These are phyloP conservation scores for Populus hybrid DNA, from an alignment of 441 rosid genomes.

Conservation along the genomic window DNA sequence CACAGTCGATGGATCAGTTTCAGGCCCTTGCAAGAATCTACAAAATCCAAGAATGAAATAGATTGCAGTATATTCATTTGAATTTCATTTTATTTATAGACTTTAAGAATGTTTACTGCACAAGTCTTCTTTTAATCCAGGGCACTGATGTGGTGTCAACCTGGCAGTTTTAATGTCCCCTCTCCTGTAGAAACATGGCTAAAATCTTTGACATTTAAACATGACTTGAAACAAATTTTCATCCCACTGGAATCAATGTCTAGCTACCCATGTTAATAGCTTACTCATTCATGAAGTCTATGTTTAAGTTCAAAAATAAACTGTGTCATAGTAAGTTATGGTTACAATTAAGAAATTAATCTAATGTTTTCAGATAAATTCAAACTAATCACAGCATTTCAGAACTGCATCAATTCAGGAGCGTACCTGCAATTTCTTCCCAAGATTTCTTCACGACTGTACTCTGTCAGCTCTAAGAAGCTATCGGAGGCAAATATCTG, in stretches of 20 bases:
- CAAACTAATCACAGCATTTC: neutral
- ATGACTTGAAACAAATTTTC: too few relatives aligned
- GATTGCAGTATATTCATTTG: neutral
- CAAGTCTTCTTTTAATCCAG: neutral
- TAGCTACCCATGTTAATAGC: too few relatives aligned
- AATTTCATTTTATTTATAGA: neutral
- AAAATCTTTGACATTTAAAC: too few relatives aligned
- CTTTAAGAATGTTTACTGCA: neutral
- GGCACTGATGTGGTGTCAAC: neutral
- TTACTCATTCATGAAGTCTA: too few relatives aligned
- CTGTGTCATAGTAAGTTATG: neutral
- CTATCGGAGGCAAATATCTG: conserved; percentile 99
- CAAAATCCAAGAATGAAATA: conserved; percentile 7
- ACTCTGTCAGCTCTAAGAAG: conserved; percentile 96
- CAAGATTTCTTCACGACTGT: conserved; percentile 95
- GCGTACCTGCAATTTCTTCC: conserved; percentile 94
- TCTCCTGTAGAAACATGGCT: too few relatives aligned
- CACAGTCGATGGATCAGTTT: conserved; percentile 93
- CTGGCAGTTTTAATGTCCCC: neutral
- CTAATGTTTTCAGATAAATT: neutral
- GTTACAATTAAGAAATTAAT: neutral
- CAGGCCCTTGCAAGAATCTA: conserved; percentile 98
- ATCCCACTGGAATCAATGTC: too few relatives aligned
- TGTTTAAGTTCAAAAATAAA: too few relatives aligned
- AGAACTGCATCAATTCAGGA: neutral